Percentiles rank a stretch among this genome's conserved stretches.
phyloP scores from a whole-genome alignment of 345 rosid genomes.

The Brassica carinata region DNA sequence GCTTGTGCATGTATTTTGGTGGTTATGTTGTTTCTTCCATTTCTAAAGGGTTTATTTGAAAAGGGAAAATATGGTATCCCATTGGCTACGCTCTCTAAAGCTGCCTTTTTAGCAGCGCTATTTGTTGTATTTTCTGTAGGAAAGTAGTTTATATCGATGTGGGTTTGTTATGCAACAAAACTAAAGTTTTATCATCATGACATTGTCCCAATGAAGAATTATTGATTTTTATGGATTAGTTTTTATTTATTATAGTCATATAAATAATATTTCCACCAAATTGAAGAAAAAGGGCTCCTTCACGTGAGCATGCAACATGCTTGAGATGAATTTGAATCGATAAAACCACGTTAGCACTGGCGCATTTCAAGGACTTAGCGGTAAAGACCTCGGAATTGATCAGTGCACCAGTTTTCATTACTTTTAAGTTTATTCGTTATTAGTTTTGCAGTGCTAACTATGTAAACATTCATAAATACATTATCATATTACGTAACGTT shows the following conservation, averaged over 20 bases:
- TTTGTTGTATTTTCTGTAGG: slow-evolving; percentile 32
- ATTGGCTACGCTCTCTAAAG: slow-evolving; percentile 49
- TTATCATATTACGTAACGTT: background rate
- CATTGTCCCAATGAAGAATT: background rate
- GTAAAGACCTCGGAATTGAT: background rate
- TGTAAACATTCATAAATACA: background rate
- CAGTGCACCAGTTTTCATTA: background rate
- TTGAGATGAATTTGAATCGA: background rate
- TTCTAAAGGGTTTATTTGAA: slow-evolving; percentile 53
- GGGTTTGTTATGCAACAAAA: background rate
- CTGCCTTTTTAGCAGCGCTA: slow-evolving; percentile 40
- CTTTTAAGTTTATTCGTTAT: background rate
- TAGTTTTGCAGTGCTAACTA: background rate
- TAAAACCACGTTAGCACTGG: background rate
- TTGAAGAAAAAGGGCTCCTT: background rate
- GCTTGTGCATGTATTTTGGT: slow-evolving; percentile 42
- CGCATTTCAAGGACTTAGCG: background rate
- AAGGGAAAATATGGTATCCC: slow-evolving; percentile 71
- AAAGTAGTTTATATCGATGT: background rate
- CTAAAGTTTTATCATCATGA: background rate
- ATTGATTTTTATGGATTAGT: background rate
- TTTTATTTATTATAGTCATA: slow-evolving; percentile 9
- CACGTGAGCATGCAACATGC: background rate
- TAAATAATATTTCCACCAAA: background rate
- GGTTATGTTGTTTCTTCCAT: slow-evolving; percentile 50